These are phyloP conservation scores for Chalciporus pseudorubinellus DNA, from an alignment of 768 basidiomycete genomes.

Conservation along the genomic window DNA sequence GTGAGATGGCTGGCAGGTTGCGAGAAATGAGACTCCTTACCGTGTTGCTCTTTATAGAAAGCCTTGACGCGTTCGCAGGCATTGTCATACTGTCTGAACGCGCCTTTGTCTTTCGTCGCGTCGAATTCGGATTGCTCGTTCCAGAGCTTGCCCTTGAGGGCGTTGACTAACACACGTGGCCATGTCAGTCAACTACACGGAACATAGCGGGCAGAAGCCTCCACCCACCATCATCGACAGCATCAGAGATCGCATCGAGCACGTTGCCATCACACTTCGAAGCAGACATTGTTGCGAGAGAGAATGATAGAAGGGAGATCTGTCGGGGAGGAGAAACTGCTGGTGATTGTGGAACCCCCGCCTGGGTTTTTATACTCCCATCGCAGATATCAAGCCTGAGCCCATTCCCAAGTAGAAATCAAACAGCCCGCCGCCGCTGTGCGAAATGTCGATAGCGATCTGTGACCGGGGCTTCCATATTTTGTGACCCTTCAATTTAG, in stretches of 20 bases:
- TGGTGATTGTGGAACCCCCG: conserved; percentile 1
- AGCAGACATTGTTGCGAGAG: conserved; percentile 24
- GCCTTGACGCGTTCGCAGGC: conserved; percentile 77
- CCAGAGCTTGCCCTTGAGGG: conserved; percentile 61
- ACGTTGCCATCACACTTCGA: conserved; percentile 26
- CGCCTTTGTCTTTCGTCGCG: conserved; percentile 56
- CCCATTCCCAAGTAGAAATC: too few species aligned
- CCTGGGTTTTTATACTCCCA: not conserved
- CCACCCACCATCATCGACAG: conserved; percentile 46
- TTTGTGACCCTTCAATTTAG: not conserved
- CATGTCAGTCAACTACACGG: not conserved
- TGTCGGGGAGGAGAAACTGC: not conserved
- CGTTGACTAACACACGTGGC: conserved; percentile 51
- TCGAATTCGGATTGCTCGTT: conserved; percentile 58
- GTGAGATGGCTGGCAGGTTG: not conserved
- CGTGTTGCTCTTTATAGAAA: conserved; percentile 79
- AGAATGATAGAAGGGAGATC: not conserved
- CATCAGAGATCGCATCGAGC: conserved; percentile 47
- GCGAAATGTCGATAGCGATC: not conserved
- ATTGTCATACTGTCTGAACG: conserved; percentile 70
- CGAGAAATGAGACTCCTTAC: conserved; percentile 33
- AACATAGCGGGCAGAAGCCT: not conserved
- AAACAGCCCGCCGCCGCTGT: not conserved
- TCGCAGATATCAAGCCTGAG: too few species aligned
- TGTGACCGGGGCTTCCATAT: not conserved